Evolutionary conservation across 2,329 filamentous ascomycete species (phyloP).

Genomic region (Botrytis elliptica): DNA sequence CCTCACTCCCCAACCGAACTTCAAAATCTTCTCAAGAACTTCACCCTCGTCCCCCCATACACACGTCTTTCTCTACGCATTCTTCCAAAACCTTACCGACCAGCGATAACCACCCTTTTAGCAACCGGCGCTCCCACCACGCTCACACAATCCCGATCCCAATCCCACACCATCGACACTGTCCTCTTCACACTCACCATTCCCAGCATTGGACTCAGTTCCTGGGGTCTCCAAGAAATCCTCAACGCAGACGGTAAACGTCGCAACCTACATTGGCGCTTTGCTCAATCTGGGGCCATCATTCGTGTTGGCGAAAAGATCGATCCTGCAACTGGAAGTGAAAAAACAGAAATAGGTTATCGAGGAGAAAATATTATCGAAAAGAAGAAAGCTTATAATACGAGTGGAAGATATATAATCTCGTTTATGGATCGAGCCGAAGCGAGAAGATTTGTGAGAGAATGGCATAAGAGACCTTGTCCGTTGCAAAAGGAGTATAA

Average conservation of each 20-base stretch:
- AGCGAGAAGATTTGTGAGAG: slow-evolving; percentile 46
- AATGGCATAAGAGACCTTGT: slow-evolving; percentile 52
- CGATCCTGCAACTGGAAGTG: neutral
- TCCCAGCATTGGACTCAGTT: neutral
- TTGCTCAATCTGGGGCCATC: slow-evolving; percentile 30
- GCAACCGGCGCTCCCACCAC: slow-evolving; percentile 38
- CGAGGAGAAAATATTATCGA: slow-evolving; percentile 10
- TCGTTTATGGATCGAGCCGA: slow-evolving; percentile 38
- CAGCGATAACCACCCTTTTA: slow-evolving; percentile 39
- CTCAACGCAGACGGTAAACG: slow-evolving; percentile 34
- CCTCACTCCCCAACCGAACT: slow-evolving; percentile 48
- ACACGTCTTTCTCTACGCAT: slow-evolving; percentile 39
- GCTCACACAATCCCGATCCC: slow-evolving; percentile 20
- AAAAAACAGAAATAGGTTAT: neutral
- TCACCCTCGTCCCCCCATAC: slow-evolving; percentile 50
- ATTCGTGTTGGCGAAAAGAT: slow-evolving; percentile 15
- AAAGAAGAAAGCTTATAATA: slow-evolving; percentile 15
- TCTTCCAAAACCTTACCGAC: slow-evolving; percentile 40
- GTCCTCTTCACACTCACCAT: slow-evolving; percentile 7
- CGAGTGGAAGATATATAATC: slow-evolving; percentile 34
- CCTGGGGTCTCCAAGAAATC: slow-evolving; percentile 20
- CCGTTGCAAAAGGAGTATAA: slow-evolving; percentile 36
- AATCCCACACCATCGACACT: slow-evolving; percentile 3
- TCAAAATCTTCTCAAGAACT: slow-evolving; percentile 46
- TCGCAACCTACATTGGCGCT: slow-evolving; percentile 39